These are phyloP conservation scores for Yamadazyma takamatsuzukensis DNA, from an alignment of 805 yeast species.

Conservation along the genomic window DNA sequence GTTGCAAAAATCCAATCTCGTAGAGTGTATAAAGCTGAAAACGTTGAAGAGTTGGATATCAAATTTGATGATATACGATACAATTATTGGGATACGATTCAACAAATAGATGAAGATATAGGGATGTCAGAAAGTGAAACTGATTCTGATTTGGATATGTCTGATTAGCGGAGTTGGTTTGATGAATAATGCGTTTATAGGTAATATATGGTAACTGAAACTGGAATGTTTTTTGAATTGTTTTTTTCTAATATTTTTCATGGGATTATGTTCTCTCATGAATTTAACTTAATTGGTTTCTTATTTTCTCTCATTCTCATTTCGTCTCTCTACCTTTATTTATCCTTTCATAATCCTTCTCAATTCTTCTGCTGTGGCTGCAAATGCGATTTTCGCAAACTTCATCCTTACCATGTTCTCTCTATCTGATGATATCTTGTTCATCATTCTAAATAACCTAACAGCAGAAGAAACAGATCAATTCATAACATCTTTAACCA, in stretches of 20 bases:
- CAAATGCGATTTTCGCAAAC: neutral
- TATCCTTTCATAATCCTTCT: no score
- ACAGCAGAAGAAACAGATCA: conserved; percentile 8
- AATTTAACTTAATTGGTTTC: no score
- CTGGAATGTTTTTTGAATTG: no score
- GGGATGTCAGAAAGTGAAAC: conserved; percentile 20
- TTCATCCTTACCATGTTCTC: neutral
- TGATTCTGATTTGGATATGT: no score
- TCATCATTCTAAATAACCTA: conserved; percentile 5
- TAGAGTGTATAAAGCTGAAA: conserved; percentile 7
- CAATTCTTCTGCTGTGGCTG: no score
- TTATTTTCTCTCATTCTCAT: no score
- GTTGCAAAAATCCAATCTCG: no score
- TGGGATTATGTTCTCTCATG: no score
- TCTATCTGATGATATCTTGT: conserved; percentile 7
- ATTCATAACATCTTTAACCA: conserved; percentile 4
- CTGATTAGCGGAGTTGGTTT: no score
- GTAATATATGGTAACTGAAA: neutral
- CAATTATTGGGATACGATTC: conserved; percentile 34
- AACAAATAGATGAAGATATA: conserved; percentile 19
- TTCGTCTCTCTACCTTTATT: no score
- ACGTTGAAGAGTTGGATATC: conserved; percentile 11
- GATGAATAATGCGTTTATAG: neutral
- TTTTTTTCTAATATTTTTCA: no score
- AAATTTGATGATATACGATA: conserved; percentile 23